Base-by-base conservation (phyloP, 768 basidiomycete species). In the Exsudoporus frostii region DNA sequence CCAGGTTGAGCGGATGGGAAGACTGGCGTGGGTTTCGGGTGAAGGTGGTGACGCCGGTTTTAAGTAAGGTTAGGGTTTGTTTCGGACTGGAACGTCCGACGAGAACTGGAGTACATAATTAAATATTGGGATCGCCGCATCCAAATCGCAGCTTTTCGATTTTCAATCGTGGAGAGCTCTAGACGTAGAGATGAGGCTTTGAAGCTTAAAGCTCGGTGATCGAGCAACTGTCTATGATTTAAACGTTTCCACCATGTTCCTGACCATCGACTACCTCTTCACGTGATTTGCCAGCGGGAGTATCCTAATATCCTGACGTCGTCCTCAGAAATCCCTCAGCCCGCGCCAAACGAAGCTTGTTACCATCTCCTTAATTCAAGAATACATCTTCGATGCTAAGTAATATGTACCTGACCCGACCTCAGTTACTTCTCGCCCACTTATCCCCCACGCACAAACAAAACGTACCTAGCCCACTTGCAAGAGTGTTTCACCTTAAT, bases 31-130 rank as follows among this genome's bases (percentile, higher is more conserved):
- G 24, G 51, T 11, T n/a, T 54, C 36, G 45, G 54, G 44, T 48
- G 22, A 24, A 25, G n/a, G n/a, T n/a, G n/a, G 8, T 42, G 38
- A 25, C 43, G 32, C 51, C 43, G 20, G 36, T 17, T 36, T 25
- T 63, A n/a, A 17, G 65, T 63, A n/a, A 17, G 65, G 66, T 66
- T 66, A 66, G 64, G 65, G 58, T 66, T 68, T 46, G 39, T 32
- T 24, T 37, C 29, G 37, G 51, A 0, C 57, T 43, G 52, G 45
- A n/a, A 56, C 49, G 17, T 38, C 45, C 32, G 27, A 41, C 39
- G 14, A 20, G 19, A 39, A 34, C 33, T 6, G n/a, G n/a, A n/a
- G n/a, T n/a, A n/a, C n/a, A n/a, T n/a, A n/a, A n/a, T n/a, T n/a
- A n/a, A n/a, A n/a, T n/a, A n/a, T n/a, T 34, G 4, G 33, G 33